Conservation (phyloP, 2,329 filamentous ascomycete genomes). For the Clarireedia monteithiana region DNA sequence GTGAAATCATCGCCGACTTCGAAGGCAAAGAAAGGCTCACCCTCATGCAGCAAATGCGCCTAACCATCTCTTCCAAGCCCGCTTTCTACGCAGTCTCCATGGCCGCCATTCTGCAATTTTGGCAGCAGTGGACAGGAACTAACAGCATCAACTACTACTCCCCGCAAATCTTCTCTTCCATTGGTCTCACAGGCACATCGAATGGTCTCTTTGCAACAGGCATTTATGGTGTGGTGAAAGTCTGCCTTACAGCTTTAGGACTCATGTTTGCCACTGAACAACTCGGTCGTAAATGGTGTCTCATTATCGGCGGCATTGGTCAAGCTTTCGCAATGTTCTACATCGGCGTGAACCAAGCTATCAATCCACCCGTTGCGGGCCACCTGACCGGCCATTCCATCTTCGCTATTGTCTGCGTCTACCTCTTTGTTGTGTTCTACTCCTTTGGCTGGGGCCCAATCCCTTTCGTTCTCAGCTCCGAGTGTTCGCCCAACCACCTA, state of each 20-base stretch:
- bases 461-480: conserved; percentile 62
- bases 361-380: conserved; percentile 38
- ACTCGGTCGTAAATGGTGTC: conserved; percentile 49
- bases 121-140: conserved; percentile 58
- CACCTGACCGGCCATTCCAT: conserved; percentile 34
- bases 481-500: conserved; percentile 52
- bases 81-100: conserved; percentile 32
- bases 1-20: conserved; percentile 40
- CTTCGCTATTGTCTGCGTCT: conserved; percentile 60
- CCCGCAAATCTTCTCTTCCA: conserved; percentile 57
- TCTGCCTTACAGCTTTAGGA: conserved; percentile 53
- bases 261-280: conserved; percentile 57
- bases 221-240: conserved; percentile 64
- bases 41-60: conserved; percentile 31
- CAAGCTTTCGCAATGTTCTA: conserved; percentile 56
- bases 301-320: conserved; percentile 48
- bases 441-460: conserved; percentile 61
- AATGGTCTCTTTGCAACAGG: conserved; percentile 62
- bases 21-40: conserved; percentile 38
- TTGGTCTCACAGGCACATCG: conserved; percentile 51
- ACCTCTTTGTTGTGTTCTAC: conserved; percentile 61
- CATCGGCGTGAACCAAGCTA: conserved; percentile 49
- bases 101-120: conserved; percentile 46
- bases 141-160: conserved; percentile 52
- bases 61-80: conserved; percentile 14